Base-by-base conservation (phyloP, 2,329 filamentous ascomycete genomes). In the Calonectria pseudoturangicola region DNA sequence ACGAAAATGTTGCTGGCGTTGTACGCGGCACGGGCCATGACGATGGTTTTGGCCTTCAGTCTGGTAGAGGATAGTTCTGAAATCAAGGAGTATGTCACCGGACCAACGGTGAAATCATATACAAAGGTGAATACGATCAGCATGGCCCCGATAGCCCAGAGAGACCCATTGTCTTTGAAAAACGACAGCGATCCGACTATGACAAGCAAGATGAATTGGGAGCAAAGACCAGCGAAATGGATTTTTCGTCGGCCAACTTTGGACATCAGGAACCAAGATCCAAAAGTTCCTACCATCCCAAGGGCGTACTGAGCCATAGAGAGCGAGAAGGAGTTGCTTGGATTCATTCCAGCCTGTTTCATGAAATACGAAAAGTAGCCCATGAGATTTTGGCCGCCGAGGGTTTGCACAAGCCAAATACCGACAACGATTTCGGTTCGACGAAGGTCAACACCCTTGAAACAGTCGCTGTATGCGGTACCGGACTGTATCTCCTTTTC, bases 61-160 rank as follows among this genome's bases (percentile, higher is more conserved):
- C 89, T 85, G 0, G 87, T 88, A 0, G 89, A 89, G 0, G 88
- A 89, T 4, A 88, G 84, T 75, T 91, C 89, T 0, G 89, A 86
- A 13, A 90, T 77, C 33, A 91, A 81, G 1, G 85, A 85, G 79
- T 90, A 91, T 5, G 87, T 87, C 9, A 90, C 86, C 0, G 89
- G 89, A 0, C 89, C 90, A 15, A 91, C 85, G 1, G 88, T 88
- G 68, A 88, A 85, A 81, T 89, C 88, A 80, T 91, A 91, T 2
- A 87, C 82, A 66, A 90, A 88, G 0, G 87, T 89, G 75, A 88
- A 90, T 47, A 89, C 79, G 50, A 91, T 84, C 4, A 90, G 82
- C 77, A 91, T 79, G 73, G 84, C 76, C 36, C 86, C 85, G 51
- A 89, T 80, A 73, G 87, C 83, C 83, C 86, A 87, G 16, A 86